Base-by-base conservation (phyloP, 148 eudicot genomes). In the Chenopodium formosanum region DNA sequence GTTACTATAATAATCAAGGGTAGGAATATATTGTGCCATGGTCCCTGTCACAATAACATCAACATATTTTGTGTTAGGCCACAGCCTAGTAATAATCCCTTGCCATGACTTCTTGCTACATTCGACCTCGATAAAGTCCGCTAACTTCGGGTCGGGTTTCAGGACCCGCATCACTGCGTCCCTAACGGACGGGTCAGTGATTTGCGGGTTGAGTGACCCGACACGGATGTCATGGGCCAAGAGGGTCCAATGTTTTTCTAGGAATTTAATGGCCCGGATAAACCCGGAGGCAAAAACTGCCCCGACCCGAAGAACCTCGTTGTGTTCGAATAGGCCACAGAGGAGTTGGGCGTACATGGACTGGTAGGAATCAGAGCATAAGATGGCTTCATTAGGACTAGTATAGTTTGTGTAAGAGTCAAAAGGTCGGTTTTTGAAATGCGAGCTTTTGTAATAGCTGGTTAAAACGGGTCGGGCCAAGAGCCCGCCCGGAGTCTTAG, bases 281-380 rank as follows among this genome's bases (percentile, higher is more conserved):
- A 93, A 91, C 19, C 97, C 97, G n/a, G 97, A 93, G 63, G 97
- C 97, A 1, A 93, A 93, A 40, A 90, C 92, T 1, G 97, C 97
- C 47, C 97, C 97, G 76, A 92, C 97, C 83, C 97, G 88, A 12
- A 92, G 89, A 46, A 93, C 97, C 23, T 93, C 94, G 0, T 83
- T 76, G 79, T 83, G 82, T 22, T 89, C 92, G 87, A 78, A 81
- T 0, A 93, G 87, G 72, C 97, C 94, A 77, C 93, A 91, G 34
- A 93, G 89, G 88, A 93, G 86, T 70, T 93, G 97, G 58, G 97
- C 83, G 82, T 93, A 93, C 97, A 93, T 93, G 84, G 92, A 89
- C 67, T 93, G 97, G 90, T 90, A 91, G 0, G 93, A 87, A 82
- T 92, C 97, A 1, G 90, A 79, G 87, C 97, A 92, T 25, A 92